Percentiles rank a stretch among this genome's conserved stretches.
phyloP scores from a whole-genome alignment of 768 basidiomycete genomes.

The Tremella yokohamensis region DNA sequence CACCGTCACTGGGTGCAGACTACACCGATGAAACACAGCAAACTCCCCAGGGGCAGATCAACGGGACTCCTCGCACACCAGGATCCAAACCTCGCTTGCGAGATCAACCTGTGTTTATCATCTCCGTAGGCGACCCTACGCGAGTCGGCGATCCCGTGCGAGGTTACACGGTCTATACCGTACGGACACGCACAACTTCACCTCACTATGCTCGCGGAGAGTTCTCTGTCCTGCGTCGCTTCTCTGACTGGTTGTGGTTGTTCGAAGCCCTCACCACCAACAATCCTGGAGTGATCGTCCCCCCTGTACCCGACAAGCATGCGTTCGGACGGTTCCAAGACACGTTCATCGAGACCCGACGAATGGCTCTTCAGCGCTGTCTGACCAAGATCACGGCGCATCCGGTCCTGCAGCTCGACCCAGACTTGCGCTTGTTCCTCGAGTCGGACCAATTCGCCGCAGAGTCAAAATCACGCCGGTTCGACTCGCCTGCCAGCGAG shows the following conservation, averaged over 20 bases:
- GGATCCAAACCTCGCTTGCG: neutral
- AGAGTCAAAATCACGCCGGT: conserved; percentile 62
- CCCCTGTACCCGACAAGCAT: conserved; percentile 93
- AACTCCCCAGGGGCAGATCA: neutral
- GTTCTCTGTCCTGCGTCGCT: conserved; percentile 93
- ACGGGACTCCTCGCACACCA: neutral
- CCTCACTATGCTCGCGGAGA: conserved; percentile 73
- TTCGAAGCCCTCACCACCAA: conserved; percentile 81
- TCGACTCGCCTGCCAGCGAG: conserved; percentile 80
- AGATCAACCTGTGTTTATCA: conserved; percentile 64
- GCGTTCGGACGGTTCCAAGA: conserved; percentile 87
- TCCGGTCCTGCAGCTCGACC: conserved; percentile 79
- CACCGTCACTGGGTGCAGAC: neutral
- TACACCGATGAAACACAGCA: neutral
- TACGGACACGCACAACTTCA: conserved; percentile 84
- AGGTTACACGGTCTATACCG: conserved; percentile 89
- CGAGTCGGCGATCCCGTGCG: conserved; percentile 89
- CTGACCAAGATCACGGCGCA: conserved; percentile 91
- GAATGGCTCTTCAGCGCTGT: conserved; percentile 79
- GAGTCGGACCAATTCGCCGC: conserved; percentile 87
- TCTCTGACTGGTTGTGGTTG: conserved; percentile 96
- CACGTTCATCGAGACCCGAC: conserved; percentile 80
- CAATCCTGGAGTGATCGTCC: conserved; percentile 95
- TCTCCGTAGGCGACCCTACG: conserved; percentile 94
- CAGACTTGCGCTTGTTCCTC: conserved; percentile 82